Evolutionary conservation across 192 early-diverging fungal species (phyloP).

Genomic region (Cetraspora pellucida): DNA sequence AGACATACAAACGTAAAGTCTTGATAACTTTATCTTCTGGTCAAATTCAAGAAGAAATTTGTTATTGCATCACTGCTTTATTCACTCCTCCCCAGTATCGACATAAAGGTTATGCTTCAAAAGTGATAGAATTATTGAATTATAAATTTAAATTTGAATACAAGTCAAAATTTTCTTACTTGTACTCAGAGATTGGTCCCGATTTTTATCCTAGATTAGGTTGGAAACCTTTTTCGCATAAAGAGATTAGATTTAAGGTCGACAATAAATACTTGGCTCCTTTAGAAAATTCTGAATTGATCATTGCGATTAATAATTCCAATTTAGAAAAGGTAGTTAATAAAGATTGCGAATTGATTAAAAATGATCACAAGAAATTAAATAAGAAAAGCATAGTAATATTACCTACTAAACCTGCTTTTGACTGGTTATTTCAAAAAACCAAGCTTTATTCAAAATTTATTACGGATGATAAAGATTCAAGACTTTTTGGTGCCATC

Average conservation of each 20-base stretch:
- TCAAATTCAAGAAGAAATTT: not conserved
- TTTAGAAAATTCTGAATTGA: not conserved
- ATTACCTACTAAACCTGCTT: constrained; percentile 2
- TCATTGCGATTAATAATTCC: not conserved
- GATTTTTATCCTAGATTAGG: constrained; percentile 16
- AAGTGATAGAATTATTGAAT: constrained; percentile 2
- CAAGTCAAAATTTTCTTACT: constrained; percentile 8
- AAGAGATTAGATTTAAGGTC: constrained; percentile 22
- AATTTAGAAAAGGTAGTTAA: not conserved
- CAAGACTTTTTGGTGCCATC: not conserved
- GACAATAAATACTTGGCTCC: not conserved
- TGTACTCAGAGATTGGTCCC: constrained; percentile 10
- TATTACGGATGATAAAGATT: not conserved
- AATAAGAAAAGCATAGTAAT: not conserved
- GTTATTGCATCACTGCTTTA: constrained; percentile 23
- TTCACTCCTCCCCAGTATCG: constrained; percentile 3
- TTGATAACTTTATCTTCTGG: not conserved
- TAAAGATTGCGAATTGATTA: constrained; percentile 9
- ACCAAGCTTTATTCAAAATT: constrained; percentile 6
- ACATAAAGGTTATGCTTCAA: constrained; percentile 26
- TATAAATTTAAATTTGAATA: constrained; percentile 4
- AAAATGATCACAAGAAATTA: not conserved
- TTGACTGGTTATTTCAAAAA: constrained; percentile 8
- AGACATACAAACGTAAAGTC: constrained; percentile 17
- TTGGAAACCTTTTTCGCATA: constrained; percentile 10